phyloP scores from a whole-genome alignment of 2,329 filamentous ascomycete species.

The Diplodia mutila region DNA sequence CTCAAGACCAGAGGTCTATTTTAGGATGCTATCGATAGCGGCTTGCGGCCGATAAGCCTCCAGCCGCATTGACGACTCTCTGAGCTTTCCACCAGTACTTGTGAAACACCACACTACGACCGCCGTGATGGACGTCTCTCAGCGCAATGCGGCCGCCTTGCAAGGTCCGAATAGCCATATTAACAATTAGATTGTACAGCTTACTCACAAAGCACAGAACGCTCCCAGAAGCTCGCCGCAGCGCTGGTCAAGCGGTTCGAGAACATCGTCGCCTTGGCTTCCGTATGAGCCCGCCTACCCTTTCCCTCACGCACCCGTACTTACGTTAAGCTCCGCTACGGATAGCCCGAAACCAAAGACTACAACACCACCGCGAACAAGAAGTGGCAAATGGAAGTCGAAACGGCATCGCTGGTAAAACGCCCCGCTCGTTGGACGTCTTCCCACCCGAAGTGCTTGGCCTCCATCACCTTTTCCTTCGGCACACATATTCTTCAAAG shows the following conservation, averaged over 20 bases:
- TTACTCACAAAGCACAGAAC: slow-evolving; percentile 33
- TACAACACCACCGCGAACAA: slow-evolving; percentile 61
- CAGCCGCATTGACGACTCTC: neutral
- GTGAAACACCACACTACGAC: neutral
- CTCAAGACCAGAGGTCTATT: neutral
- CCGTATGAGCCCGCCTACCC: slow-evolving; percentile 40
- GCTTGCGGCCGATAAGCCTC: neutral
- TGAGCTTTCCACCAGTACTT: neutral
- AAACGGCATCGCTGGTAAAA: slow-evolving; percentile 62
- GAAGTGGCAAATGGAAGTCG: slow-evolving; percentile 62
- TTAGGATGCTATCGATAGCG: slow-evolving; percentile 3
- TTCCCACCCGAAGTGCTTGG: neutral
- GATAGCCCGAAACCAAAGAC: slow-evolving; percentile 55
- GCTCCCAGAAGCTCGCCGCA: slow-evolving; percentile 46
- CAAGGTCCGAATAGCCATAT: slow-evolving; percentile 33
- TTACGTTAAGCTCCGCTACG: neutral
- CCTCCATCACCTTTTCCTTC: no score
- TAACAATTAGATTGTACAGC: neutral
- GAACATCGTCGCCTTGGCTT: slow-evolving; percentile 58
- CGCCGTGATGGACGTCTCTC: slow-evolving; percentile 45
- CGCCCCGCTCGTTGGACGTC: neutral
- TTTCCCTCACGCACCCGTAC: neutral
- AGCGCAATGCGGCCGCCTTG: slow-evolving; percentile 48
- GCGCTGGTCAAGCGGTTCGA: slow-evolving; percentile 57
- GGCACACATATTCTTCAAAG: no score